Evolutionary conservation across 306 rosid species (phyloP).

Genomic region (Spatholobus suberectus): DNA sequence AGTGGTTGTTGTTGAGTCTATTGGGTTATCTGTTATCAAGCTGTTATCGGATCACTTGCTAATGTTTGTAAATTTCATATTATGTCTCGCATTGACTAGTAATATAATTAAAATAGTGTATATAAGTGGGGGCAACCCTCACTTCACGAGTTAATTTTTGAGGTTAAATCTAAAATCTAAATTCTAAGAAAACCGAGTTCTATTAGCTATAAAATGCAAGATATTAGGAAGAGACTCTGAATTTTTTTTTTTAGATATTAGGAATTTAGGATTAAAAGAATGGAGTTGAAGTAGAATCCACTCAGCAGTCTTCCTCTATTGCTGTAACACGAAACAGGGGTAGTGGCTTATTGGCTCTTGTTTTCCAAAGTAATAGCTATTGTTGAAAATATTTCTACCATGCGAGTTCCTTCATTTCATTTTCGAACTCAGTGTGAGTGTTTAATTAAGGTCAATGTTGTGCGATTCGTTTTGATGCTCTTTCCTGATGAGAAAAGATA

Average conservation of each 20-base stretch:
- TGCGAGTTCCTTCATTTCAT: background rate
- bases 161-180: no score
- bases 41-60: no score
- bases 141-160: no score
- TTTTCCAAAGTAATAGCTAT: background rate
- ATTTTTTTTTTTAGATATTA: background rate
- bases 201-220: background rate
- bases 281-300: slow-evolving; percentile 13
- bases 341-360: background rate
- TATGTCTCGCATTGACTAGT: no score
- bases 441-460: background rate
- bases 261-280: slow-evolving; percentile 27
- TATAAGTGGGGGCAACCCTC: no score
- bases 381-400: background rate
- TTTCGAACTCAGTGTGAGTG: background rate
- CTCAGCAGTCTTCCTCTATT: background rate
- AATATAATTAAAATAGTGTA: no score
- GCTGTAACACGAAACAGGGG: background rate
- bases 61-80: no score
- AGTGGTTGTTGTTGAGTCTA: no score
- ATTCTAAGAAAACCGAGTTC: no score
- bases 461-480: background rate
- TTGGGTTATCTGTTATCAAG: no score
- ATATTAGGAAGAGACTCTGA: background rate
- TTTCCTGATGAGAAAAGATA: slow-evolving; percentile 9